Base-by-base conservation (phyloP, 768 basidiomycete genomes). In the Kockovaella imperatae region DNA sequence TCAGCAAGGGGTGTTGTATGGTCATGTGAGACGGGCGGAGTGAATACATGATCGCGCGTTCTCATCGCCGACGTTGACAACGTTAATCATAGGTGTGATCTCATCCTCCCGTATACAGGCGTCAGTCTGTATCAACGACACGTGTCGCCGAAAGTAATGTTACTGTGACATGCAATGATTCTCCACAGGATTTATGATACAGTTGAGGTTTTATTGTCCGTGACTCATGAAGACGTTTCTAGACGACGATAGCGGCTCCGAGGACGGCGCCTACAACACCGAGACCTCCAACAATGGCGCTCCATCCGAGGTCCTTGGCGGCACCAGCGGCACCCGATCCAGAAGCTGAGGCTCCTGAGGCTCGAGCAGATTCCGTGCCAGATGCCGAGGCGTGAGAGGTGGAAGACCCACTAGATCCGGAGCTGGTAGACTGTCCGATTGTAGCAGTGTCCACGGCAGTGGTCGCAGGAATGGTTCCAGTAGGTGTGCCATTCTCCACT, bases 371-470 rank as follows among this genome's bases (percentile, higher is more conserved):
- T 43, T 50, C 31, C n/a, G 56, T 35, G 17, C 48, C 34, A 23
- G 64, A 49, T 15, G 40, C 38, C 20, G 49, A 38, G 30, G 59
- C 47, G 28, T 49, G 45, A 35, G 58, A 47, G 10, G 41, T 38
- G 36, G 72, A 62, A 20, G 62, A 43, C 5, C 38, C 48, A 20
- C 52, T 49, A 29, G 56, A 50, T 18, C 52, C 29, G 24, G 47
- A 52, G 23, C 59, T 54, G 35, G 60, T 52, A 14, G 54, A 46
- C 18, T 54, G 45, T 23, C 60, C 58, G 21, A 83, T 76, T 1
- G 83, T 85, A 30, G 82, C 78, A 8, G 80, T 76, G 52, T 79
- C 72, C 15, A 86, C 83, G 10, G 81, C 67, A n/a, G 81, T 78
- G 32, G 86, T 87, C 18, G 79, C 36, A 36, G 52, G 35, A 48